Evolutionary conservation across 108 stramenopile species (phyloP), one percentile per base, ranked within the genome.

Genomic region (Pseudonitzschia pungens): DNA sequence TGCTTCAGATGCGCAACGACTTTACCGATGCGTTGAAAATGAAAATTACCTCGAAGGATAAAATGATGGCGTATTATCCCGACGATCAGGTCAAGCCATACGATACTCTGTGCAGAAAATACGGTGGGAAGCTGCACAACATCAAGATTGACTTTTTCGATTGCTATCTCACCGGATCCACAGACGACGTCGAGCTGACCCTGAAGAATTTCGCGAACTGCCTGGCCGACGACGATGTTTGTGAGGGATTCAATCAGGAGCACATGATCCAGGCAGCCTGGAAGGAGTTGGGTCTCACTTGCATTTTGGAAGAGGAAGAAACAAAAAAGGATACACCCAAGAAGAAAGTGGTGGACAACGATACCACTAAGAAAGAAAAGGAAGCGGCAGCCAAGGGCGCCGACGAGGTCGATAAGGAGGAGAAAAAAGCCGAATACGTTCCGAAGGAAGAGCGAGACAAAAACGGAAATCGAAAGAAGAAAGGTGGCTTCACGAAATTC

Each of bases 121-220:
- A 50, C 66, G 66, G 66, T 26, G 66, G 66, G 9, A 67, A 40
- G 43, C 8, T 67, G 24, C 66, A 67, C 26, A 48, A 20, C 15
- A 67, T 67, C 66, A 45, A 67, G 21, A 44, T 67, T 3, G 66
- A 67, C 26, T 67, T 67, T 50, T 67, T 67, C 22, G 66, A 67
- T 41, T 67, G 66, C 44, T 40, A 7, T 12, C 28, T 67, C 33
- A 26, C 9, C 10, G 27, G 66, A 9, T 27, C 44, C 28, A 65
- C 22, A 14, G 28, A 63, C 16, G 66, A 67, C 36, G 44, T 67
- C 36, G 66, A 67, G 44, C 28, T 67, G 24, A 67, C 66, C 31
- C 44, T 67, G 12, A 67, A 67, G 45, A 48, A 67, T 24, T 67
- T 67, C 50, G 66, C 66, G 15, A 67, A 67, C 44, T 67, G 66